Evolutionary conservation across 768 basidiomycete genomes (phyloP).

Genomic region (Auricularia cornea): DNA sequence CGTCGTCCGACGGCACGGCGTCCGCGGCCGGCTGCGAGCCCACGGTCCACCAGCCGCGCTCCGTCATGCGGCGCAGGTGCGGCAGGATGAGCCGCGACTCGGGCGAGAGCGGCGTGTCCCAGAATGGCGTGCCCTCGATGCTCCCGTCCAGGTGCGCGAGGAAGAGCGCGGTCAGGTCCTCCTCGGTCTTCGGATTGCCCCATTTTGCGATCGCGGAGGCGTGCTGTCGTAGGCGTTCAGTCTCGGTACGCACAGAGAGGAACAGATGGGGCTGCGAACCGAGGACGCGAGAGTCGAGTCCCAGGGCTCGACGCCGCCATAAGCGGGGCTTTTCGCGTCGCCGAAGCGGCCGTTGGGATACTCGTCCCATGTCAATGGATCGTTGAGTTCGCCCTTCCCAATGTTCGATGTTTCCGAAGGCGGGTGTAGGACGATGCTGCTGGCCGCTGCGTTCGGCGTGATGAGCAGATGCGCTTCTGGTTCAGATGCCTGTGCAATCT

Average conservation of each 20-base stretch:
- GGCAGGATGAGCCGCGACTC: slow-evolving; percentile 79
- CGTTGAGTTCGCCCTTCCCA: slow-evolving; percentile 66
- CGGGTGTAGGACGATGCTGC: slow-evolving; percentile 43
- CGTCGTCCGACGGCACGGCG: slow-evolving; percentile 63
- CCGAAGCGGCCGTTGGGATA: slow-evolving; percentile 99
- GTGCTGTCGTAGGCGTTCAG: slow-evolving; percentile 42
- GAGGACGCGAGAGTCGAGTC: slow-evolving; percentile 25
- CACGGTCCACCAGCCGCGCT: slow-evolving; percentile 88
- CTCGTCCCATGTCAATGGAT: slow-evolving; percentile 82
- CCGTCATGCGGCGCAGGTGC: slow-evolving; percentile 68
- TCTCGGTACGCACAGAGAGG: not conserved
- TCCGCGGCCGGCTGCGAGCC: slow-evolving; percentile 94
- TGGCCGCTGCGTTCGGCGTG: slow-evolving; percentile 55
- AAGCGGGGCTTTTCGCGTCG: slow-evolving; percentile 95
- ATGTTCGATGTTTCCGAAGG: slow-evolving; percentile 41
- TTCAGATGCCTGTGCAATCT: slow-evolving; percentile 20
- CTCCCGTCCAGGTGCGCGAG: slow-evolving; percentile 67
- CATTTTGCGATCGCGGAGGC: slow-evolving; percentile 59
- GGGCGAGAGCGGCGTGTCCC: slow-evolving; percentile 64
- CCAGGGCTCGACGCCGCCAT: slow-evolving; percentile 71
- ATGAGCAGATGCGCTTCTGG: slow-evolving; percentile 37
- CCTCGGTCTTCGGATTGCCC: slow-evolving; percentile 57
- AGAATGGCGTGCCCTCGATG: slow-evolving; percentile 80
- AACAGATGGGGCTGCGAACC: no score
- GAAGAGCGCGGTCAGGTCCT: slow-evolving; percentile 75